Evolutionary conservation across 2,329 filamentous ascomycete species (phyloP).

Genomic region (Pyrenophora seminiperda): DNA sequence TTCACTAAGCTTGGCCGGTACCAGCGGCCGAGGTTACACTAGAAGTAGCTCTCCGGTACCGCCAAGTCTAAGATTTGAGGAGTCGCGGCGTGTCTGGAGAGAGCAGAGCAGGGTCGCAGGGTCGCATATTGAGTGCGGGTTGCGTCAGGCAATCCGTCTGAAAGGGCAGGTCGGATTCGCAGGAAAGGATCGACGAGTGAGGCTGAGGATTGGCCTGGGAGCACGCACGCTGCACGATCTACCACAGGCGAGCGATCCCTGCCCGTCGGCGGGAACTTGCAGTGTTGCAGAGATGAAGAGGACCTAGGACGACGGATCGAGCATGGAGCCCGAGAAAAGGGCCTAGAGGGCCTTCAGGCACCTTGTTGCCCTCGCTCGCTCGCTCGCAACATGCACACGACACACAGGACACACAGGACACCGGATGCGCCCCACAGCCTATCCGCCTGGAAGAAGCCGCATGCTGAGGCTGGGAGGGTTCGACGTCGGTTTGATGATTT

Average conservation of each 20-base stretch:
- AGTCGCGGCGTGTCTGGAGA: constrained; percentile 3
- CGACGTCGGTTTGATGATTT: constrained; percentile 45
- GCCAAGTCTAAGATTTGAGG: constrained; percentile 13
- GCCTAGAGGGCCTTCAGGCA: constrained; percentile 34
- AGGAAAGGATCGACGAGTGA: constrained; percentile 44
- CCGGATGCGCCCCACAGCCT: not conserved
- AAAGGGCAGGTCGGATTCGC: constrained; percentile 14
- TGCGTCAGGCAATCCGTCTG: constrained; percentile 1
- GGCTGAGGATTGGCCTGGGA: constrained; percentile 37
- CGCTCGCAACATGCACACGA: not conserved
- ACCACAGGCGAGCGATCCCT: constrained; percentile 18
- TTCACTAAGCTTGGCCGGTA: constrained; percentile 37
- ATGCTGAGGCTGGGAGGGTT: constrained; percentile 34
- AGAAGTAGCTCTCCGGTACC: constrained; percentile 7
- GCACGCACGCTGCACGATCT: too few species aligned
- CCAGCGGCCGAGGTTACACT: constrained; percentile 22
- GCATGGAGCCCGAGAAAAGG: constrained; percentile 34
- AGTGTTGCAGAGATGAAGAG: constrained; percentile 36
- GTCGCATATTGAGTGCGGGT: constrained; percentile 6
- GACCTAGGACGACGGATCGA: constrained; percentile 35
- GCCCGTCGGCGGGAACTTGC: constrained; percentile 34
- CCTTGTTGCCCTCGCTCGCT: constrained; percentile 6
- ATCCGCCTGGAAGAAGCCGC: not conserved
- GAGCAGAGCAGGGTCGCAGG: constrained; percentile 1
- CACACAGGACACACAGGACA: constrained; percentile 7